Evolutionary conservation across 306 rosid genomes (phyloP).

Genomic region (Sindora glabra): DNA sequence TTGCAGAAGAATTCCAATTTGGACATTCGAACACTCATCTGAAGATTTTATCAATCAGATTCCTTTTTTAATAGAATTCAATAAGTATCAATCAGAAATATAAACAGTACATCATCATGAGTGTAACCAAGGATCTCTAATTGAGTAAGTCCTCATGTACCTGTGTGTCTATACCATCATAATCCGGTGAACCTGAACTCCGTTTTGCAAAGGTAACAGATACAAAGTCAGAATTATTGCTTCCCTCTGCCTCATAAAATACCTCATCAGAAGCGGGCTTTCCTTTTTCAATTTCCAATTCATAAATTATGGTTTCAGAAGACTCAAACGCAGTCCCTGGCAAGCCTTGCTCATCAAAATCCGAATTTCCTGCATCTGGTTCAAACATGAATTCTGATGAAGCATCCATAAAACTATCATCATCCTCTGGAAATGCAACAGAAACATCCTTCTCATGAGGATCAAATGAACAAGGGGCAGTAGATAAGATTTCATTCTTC

Average conservation of each 20-base stretch:
- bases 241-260: constrained; percentile 72
- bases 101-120: constrained; percentile 14
- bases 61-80: too few relatives aligned
- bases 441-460: constrained; percentile 41
- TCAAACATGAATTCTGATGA: constrained; percentile 71
- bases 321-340: constrained; percentile 30
- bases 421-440: constrained; percentile 47
- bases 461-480: constrained; percentile 30
- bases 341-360: constrained; percentile 28
- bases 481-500: constrained; percentile 33
- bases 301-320: too few relatives aligned
- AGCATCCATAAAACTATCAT: constrained; percentile 82
- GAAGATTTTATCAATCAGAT: too few relatives aligned
- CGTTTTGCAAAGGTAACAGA: constrained; percentile 57
- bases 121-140: constrained; percentile 12
- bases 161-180: constrained; percentile 92
- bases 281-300: too few relatives aligned
- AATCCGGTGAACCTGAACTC: constrained; percentile 66
- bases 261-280: too few relatives aligned
- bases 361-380: constrained; percentile 45
- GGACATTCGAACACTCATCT: constrained; percentile 88
- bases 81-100: constrained; percentile 16
- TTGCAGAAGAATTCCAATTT: constrained; percentile 84
- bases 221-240: constrained; percentile 60
- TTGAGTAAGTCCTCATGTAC: constrained; percentile 30